Evolutionary conservation across 106 monocot genomes (phyloP).

Genomic region (Dactylorhiza incarnata): DNA sequence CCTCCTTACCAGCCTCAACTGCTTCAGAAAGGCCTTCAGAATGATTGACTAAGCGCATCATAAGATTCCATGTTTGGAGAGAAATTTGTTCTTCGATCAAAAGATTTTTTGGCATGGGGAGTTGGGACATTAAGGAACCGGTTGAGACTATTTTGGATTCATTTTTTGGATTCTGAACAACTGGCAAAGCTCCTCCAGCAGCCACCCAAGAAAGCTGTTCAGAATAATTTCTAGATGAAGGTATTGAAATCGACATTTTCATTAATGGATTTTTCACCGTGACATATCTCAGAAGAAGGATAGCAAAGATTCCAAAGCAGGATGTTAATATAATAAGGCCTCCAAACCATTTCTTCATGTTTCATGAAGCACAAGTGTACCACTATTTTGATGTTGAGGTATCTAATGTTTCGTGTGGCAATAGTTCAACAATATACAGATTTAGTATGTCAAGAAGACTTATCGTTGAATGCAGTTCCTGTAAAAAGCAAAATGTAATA

Average conservation of each 20-base stretch:
- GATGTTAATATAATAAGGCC: constrained; percentile 19
- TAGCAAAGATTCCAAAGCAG: constrained; percentile 10
- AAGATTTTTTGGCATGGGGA: constrained; percentile 42
- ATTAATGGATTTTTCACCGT: constrained; percentile 53
- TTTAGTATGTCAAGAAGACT: neutral
- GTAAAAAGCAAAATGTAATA: neutral
- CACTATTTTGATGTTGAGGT: neutral
- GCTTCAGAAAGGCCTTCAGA: constrained; percentile 55
- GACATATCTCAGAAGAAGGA: constrained; percentile 58
- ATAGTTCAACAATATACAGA: neutral
- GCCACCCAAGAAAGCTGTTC: constrained; percentile 37
- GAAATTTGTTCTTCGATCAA: constrained; percentile 37
- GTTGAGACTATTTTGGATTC: constrained; percentile 41
- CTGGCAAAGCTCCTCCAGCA: constrained; percentile 12
- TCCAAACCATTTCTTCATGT: constrained; percentile 48
- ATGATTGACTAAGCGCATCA: constrained; percentile 37
- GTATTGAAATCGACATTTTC: constrained; percentile 25
- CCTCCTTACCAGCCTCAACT: constrained; percentile 76
- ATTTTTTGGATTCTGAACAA: constrained; percentile 36
- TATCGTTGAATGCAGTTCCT: neutral
- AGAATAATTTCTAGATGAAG: constrained; percentile 37
- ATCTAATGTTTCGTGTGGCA: neutral
- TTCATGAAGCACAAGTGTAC: constrained; percentile 7
- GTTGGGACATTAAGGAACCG: constrained; percentile 25
- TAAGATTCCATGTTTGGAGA: constrained; percentile 72